These are phyloP conservation scores for Kalmusia sp. DNA, from an alignment of 2,329 filamentous ascomycete genomes.

Conservation along the genomic window DNA sequence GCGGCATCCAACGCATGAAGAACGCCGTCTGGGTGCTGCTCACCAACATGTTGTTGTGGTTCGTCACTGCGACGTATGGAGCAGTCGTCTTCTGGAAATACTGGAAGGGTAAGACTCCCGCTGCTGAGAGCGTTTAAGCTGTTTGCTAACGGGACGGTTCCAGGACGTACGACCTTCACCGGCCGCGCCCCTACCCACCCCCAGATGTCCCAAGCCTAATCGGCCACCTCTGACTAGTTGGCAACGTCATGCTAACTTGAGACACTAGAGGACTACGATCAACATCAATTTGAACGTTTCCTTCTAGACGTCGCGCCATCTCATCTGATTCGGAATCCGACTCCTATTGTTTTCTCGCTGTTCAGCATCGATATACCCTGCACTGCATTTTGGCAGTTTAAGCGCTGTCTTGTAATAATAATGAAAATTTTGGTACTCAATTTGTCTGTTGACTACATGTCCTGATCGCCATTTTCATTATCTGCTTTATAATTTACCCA, in stretches of 20 bases:
- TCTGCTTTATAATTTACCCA: too few relatives aligned
- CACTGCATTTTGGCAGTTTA: not conserved
- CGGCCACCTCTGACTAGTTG: slow-evolving; percentile 3
- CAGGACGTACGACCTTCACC: slow-evolving; percentile 19
- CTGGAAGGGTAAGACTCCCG: slow-evolving; percentile 36
- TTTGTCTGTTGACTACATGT: not conserved
- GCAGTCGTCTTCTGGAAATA: slow-evolving; percentile 63
- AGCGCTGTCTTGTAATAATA: slow-evolving; percentile 6
- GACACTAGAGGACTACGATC: slow-evolving; percentile 6
- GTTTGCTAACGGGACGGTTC: slow-evolving; percentile 16
- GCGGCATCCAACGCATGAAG: slow-evolving; percentile 77
- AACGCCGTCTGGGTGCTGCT: slow-evolving; percentile 86
- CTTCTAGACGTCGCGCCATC: not conserved
- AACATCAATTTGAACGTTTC: slow-evolving; percentile 1
- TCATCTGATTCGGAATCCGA: not conserved
- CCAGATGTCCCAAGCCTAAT: slow-evolving; percentile 5
- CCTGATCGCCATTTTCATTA: too few relatives aligned
- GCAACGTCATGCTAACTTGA: slow-evolving; percentile 5
- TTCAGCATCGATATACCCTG: slow-evolving; percentile 6
- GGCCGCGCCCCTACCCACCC: slow-evolving; percentile 2
- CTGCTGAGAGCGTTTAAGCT: slow-evolving; percentile 12
- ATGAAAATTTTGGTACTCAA: not conserved
- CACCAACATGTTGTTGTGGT: slow-evolving; percentile 77
- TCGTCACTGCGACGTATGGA: slow-evolving; percentile 65
- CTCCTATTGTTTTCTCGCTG: not conserved